These are phyloP conservation scores for Jacaranda mimosifolia DNA, from an alignment of 257 asterid species.

Conservation along the genomic window DNA sequence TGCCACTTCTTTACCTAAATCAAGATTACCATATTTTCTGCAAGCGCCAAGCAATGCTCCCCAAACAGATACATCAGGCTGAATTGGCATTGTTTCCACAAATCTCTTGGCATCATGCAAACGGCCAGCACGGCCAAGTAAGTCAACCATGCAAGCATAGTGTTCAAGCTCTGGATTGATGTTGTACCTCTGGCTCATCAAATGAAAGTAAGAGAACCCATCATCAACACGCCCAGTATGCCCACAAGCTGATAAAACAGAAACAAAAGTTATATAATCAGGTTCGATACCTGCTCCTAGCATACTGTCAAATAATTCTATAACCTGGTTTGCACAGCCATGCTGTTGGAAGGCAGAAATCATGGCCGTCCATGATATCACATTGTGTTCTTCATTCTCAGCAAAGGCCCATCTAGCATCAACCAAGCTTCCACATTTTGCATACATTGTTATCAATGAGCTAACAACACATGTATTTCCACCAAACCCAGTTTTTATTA, in stretches of 20 bases:
- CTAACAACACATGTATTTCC: constrained; percentile 44
- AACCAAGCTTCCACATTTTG: constrained; percentile 62
- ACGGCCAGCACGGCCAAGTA: constrained; percentile 65
- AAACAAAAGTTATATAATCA: constrained; percentile 55
- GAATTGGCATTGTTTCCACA: constrained; percentile 53
- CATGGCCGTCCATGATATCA: constrained; percentile 61
- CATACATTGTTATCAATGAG: constrained; percentile 55
- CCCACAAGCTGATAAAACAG: constrained; percentile 61
- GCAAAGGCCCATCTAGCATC: constrained; percentile 50
- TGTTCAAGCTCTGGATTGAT: constrained; percentile 53
- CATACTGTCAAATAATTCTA: constrained; percentile 55
- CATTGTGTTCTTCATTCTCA: constrained; percentile 42
- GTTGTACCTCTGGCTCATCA: constrained; percentile 41
- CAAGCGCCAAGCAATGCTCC: constrained; percentile 29
- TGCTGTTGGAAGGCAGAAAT: constrained; percentile 62
- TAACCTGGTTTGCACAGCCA: constrained; percentile 48
- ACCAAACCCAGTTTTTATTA: constrained; percentile 49
- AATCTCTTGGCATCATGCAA: constrained; percentile 52
- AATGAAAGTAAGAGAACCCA: constrained; percentile 49
- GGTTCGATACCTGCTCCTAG: constrained; percentile 45
- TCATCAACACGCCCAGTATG: constrained; percentile 55
- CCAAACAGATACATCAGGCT: constrained; percentile 53
- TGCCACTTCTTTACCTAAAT: constrained; percentile 53
- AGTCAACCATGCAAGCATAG: constrained; percentile 61
- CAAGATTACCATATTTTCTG: constrained; percentile 50